Evolutionary conservation across 805 yeast species (phyloP).

Genomic region (Yamadazyma kitorensis): DNA sequence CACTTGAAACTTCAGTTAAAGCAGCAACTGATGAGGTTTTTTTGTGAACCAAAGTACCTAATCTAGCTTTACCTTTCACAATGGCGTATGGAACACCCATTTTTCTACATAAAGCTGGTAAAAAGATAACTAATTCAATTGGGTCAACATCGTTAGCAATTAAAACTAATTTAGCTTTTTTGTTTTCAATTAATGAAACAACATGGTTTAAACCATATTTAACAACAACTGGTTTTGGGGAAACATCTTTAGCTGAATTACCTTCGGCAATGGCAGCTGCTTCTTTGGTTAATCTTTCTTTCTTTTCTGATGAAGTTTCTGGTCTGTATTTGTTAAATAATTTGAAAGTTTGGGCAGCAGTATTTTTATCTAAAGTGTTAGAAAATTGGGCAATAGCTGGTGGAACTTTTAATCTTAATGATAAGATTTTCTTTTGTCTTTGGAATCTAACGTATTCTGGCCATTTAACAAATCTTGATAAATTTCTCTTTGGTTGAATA

Average conservation of each 20-base stretch:
- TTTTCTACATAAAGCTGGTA: slow-evolving; percentile 99
- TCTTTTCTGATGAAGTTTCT: slow-evolving; percentile 96
- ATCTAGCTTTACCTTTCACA: slow-evolving; percentile 68
- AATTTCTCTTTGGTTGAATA: slow-evolving; percentile 93
- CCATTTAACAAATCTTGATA: slow-evolving; percentile 98
- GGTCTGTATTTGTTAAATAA: slow-evolving; percentile 99
- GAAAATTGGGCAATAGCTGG: slow-evolving; percentile 98
- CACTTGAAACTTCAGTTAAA: slow-evolving; percentile 89
- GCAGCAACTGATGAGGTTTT: slow-evolving; percentile 98
- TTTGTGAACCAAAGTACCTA: slow-evolving; percentile 95
- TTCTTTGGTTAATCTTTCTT: slow-evolving; percentile 97
- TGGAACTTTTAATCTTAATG: slow-evolving; percentile 97
- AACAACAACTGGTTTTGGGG: slow-evolving; percentile 94
- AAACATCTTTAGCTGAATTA: slow-evolving; percentile 93
- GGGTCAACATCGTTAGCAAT: slow-evolving; percentile 99
- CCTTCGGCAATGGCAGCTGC: slow-evolving; percentile 99
- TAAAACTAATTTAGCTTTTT: slow-evolving; percentile 95
- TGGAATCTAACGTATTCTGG: slow-evolving; percentile 97
- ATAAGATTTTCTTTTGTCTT: slow-evolving; percentile 97
- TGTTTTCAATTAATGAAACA: slow-evolving; percentile 95
- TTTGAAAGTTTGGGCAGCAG: slow-evolving; percentile 96
- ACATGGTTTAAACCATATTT: slow-evolving; percentile 99
- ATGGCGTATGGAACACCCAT: slow-evolving; percentile 99
- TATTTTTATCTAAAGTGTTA: slow-evolving; percentile 95
- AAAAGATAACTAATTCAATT: slow-evolving; percentile 93